Base-by-base conservation (phyloP, 176 grass and related monocot genomes). In the Bromus sterilis region DNA sequence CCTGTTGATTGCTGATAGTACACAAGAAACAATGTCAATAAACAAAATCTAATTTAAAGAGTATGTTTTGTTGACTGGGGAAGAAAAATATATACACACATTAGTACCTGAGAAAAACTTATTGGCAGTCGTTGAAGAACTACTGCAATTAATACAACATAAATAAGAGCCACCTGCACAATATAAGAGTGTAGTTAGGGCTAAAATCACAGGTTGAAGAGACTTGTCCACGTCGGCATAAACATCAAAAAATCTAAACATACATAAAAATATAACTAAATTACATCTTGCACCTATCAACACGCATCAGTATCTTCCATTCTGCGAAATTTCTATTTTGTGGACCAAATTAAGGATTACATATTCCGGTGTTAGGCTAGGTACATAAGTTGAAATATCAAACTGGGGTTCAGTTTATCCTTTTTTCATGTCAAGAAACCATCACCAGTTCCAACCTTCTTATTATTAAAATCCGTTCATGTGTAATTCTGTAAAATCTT, bases 111-210 rank as follows among this genome's bases (percentile, higher is more conserved):
- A 75, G 93, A 99, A 90, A 99, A 99, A 41, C 80, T 91, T 85
- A 93, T 77, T 49, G 89, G 91, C 71, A 99, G 82, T 66, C 91
- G 91, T 79, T 99, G 91, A 72, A 99, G 69, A 60, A 95, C 86
- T 76, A 90, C 97, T 55, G 91, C 97, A 12, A 99, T 92, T 80
- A 99, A 91, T 86, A 90, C 89, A 75, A 95, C 85, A 89, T 95
- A 99, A 80, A 99, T 95, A 90, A 99, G 85, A 75, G 80, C 82
- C 85, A 99, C 91, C 97, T 99, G 84, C 29, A 90, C 82, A 89
- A 83, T 23, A 73, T 39, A 82, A 78, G 29, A n/a, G 57, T 41
- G 7, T 40, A 57, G 25, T 81, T 79, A 87, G 51, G 72, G 11
- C 33, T 14, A 67, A 76, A 66, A 75, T 13, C 15, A 71, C 7